phyloP scores from a whole-genome alignment of 495 filamentous ascomycete species.

The Melanomma pulvis-pyrius region DNA sequence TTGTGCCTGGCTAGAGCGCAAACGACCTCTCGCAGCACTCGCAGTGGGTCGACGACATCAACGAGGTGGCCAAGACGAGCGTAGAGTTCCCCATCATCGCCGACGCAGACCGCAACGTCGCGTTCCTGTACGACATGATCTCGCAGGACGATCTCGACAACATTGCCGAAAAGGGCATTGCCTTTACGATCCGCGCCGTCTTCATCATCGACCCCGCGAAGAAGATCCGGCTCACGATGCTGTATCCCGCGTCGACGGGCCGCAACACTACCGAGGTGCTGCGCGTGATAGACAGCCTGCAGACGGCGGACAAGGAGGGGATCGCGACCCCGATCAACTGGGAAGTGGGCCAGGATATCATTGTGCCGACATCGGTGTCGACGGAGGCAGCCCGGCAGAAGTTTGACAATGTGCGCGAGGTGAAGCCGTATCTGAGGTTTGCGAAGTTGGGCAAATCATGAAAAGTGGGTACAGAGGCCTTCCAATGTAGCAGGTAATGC shows the following conservation, averaged over 20 bases:
- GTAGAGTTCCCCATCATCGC: constrained; percentile 71
- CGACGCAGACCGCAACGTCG: constrained; percentile 66
- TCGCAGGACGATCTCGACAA: constrained; percentile 59
- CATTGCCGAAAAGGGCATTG: constrained; percentile 59
- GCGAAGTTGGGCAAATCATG: constrained; percentile 37
- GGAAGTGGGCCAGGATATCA: constrained; percentile 66
- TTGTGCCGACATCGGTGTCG: constrained; percentile 64
- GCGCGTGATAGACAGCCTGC: constrained; percentile 66
- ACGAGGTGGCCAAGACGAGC: constrained; percentile 59
- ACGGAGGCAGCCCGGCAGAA: constrained; percentile 68
- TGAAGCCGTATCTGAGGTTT: constrained; percentile 60
- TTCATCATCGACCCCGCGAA: constrained; percentile 72
- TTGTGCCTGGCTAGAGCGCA: constrained; percentile 43
- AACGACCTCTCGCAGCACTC: constrained; percentile 63
- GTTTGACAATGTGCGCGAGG: constrained; percentile 65
- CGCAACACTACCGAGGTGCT: constrained; percentile 68
- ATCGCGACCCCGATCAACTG: constrained; percentile 69
- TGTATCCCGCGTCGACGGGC: constrained; percentile 68
- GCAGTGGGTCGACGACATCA: constrained; percentile 67
- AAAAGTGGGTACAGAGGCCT: too few relatives aligned
- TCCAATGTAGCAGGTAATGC: too few relatives aligned
- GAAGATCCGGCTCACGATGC: constrained; percentile 69
- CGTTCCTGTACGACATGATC: constrained; percentile 70
- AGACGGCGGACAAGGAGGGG: constrained; percentile 64
- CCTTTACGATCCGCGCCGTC: constrained; percentile 69